Evolutionary conservation across 2,329 filamentous ascomycete genomes (phyloP).

Genomic region (Endoconidiophora laricicola): DNA sequence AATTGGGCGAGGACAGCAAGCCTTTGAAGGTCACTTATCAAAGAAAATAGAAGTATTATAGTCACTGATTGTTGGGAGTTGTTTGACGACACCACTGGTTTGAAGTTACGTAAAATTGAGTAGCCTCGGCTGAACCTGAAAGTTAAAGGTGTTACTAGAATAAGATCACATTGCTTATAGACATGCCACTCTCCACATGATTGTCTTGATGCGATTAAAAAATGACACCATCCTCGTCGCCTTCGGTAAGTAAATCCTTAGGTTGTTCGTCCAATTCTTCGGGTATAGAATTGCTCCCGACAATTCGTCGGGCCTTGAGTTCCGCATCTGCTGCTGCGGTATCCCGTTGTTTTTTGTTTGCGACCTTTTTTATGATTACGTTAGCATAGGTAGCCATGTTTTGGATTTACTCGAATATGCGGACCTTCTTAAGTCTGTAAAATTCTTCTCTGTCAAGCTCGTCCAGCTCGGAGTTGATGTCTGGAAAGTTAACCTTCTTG

Average conservation of each 20-base stretch:
- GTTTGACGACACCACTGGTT: not conserved
- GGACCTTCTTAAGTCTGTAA: slow-evolving; percentile 78
- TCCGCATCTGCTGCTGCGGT: slow-evolving; percentile 55
- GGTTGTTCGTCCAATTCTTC: slow-evolving; percentile 28
- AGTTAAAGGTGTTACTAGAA: not conserved
- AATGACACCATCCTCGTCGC: slow-evolving; percentile 73
- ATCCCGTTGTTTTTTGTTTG: slow-evolving; percentile 68
- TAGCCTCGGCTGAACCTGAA: no score
- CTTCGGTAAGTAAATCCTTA: slow-evolving; percentile 53
- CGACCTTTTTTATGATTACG: slow-evolving; percentile 34
- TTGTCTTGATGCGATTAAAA: slow-evolving; percentile 34
- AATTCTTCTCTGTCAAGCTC: slow-evolving; percentile 97
- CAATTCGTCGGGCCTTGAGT: slow-evolving; percentile 55
- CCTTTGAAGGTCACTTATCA: slow-evolving; percentile 93
- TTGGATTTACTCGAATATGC: not conserved
- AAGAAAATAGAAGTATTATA: slow-evolving; percentile 43
- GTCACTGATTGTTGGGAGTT: not conserved
- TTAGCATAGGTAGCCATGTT: not conserved
- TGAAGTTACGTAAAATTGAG: not conserved
- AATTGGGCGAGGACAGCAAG: slow-evolving; percentile 45
- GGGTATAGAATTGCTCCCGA: slow-evolving; percentile 23
- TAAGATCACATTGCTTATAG: not conserved
- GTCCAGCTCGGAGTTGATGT: slow-evolving; percentile 96
- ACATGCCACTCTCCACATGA: not conserved
- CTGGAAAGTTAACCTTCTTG: slow-evolving; percentile 22